Percentiles rank a stretch among this genome's conserved stretches.
Evolutionary conservation across 768 basidiomycete genomes (phyloP).

Genomic region (Mrakia gelida): DNA sequence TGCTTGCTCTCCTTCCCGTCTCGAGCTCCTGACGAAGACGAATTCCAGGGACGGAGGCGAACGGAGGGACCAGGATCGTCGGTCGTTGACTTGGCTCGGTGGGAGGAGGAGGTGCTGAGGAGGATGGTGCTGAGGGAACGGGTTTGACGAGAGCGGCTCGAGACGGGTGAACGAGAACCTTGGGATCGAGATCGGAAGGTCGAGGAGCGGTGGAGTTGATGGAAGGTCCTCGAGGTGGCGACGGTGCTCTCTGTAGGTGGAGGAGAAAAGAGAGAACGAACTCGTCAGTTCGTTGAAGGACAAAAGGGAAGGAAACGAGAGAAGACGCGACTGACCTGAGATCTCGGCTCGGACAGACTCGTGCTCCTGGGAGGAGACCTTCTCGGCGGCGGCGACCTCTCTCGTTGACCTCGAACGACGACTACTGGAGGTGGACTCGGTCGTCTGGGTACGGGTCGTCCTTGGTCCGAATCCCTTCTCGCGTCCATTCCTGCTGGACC

Average conservation of each 20-base stretch:
- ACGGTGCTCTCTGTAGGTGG: not conserved
- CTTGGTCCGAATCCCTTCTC: not conserved
- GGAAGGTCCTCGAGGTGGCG: not conserved
- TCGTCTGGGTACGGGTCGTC: not conserved
- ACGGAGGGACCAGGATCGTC: not conserved
- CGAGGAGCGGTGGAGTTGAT: not conserved
- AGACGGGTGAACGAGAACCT: not conserved
- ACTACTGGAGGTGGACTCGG: not conserved
- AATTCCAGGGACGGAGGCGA: not conserved
- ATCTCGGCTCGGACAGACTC: not conserved
- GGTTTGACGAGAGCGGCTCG: not conserved
- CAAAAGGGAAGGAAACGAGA: not conserved
- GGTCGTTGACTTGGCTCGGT: not conserved
- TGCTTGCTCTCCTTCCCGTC: not conserved
- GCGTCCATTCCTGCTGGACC: not conserved
- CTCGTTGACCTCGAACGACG: not conserved
- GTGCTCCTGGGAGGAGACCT: not conserved
- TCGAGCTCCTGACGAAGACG: not conserved
- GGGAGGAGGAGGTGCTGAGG: not conserved
- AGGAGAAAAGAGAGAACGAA: not conserved
- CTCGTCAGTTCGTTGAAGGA: not conserved
- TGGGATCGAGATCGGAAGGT: not conserved
- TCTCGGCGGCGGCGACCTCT: not conserved
- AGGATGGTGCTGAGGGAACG: not conserved
- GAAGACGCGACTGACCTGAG: not conserved